Conservation (phyloP, 2,329 filamentous ascomycete genomes). For the Fusarium sp. region DNA sequence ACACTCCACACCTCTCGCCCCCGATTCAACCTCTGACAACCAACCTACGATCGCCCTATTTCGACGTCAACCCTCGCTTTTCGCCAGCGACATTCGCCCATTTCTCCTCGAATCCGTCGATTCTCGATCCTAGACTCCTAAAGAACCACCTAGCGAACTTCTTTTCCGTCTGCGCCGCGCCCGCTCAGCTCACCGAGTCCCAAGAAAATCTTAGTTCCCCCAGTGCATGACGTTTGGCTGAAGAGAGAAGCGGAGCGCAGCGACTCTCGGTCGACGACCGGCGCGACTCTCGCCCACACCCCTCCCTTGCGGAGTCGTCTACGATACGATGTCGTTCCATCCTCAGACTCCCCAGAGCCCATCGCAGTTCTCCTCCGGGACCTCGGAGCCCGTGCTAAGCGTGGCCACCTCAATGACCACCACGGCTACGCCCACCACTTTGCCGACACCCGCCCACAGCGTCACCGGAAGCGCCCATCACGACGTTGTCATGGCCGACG, state of each 20-base stretch:
- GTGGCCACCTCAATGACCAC: slow-evolving; percentile 62
- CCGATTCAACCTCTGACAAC: slow-evolving; percentile 45
- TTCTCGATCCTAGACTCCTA: slow-evolving; percentile 11
- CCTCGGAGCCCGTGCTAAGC: slow-evolving; percentile 61
- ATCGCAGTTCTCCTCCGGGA: slow-evolving; percentile 67
- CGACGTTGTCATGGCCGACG: slow-evolving; percentile 59
- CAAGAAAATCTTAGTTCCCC: slow-evolving; percentile 40
- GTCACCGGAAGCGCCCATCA: slow-evolving; percentile 64
- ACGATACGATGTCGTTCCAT: slow-evolving; percentile 73
- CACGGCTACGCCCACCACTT: slow-evolving; percentile 59
- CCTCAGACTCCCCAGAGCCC: slow-evolving; percentile 74
- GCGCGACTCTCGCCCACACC: slow-evolving; percentile 46
- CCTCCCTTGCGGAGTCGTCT: slow-evolving; percentile 50
- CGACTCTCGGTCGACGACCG: slow-evolving; percentile 48
- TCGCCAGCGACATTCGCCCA: slow-evolving; percentile 39
- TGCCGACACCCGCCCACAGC: slow-evolving; percentile 71
- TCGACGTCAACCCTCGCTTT: slow-evolving; percentile 41
- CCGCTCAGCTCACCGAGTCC: slow-evolving; percentile 31
- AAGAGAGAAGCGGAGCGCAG: slow-evolving; percentile 46
- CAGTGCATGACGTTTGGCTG: slow-evolving; percentile 46
- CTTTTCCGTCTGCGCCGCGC: slow-evolving; percentile 29
- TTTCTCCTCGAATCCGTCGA: slow-evolving; percentile 30
- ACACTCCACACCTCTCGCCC: slow-evolving; percentile 44
- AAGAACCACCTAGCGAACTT: slow-evolving; percentile 12
- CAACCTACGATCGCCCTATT: slow-evolving; percentile 35